Percentiles rank a stretch among this genome's conserved stretches.
phyloP scores from a whole-genome alignment of 345 rosid species.

The Syzygium oleosum region DNA sequence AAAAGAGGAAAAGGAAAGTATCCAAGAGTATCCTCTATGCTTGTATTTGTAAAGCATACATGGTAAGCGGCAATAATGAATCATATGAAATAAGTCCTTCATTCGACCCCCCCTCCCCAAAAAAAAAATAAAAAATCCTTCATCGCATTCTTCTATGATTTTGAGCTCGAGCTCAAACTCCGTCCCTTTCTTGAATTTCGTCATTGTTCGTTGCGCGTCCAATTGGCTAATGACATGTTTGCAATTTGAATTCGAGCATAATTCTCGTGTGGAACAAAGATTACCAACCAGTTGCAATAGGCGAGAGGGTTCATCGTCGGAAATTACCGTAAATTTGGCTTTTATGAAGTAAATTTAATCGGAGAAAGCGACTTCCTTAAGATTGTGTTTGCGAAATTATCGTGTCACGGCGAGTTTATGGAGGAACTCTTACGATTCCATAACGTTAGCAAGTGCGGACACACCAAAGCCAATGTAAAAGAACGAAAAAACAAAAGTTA shows the following conservation, averaged over 20 bases:
- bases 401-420: accelerated
- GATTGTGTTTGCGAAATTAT: background rate
- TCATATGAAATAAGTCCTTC: too few relatives aligned
- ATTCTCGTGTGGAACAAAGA: background rate
- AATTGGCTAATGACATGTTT: background rate
- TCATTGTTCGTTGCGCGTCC: too few relatives aligned
- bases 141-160: too few relatives aligned
- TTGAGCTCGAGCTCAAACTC: too few relatives aligned
- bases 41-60: too few relatives aligned
- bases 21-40: too few relatives aligned
- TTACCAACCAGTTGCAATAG: accelerated
- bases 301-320: accelerated
- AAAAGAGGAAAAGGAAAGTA: too few relatives aligned
- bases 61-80: too few relatives aligned
- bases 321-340: background rate
- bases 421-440: background rate
- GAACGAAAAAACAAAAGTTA: background rate
- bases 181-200: too few relatives aligned
- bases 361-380: background rate
- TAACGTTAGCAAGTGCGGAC: background rate
- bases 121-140: too few relatives aligned
- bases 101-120: too few relatives aligned
- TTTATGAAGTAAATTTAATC: background rate
- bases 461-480: background rate
- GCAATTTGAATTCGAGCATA: accelerated